Conservation (phyloP, 2,329 filamentous ascomycete genomes). For the Herpotrichia juniperi region DNA sequence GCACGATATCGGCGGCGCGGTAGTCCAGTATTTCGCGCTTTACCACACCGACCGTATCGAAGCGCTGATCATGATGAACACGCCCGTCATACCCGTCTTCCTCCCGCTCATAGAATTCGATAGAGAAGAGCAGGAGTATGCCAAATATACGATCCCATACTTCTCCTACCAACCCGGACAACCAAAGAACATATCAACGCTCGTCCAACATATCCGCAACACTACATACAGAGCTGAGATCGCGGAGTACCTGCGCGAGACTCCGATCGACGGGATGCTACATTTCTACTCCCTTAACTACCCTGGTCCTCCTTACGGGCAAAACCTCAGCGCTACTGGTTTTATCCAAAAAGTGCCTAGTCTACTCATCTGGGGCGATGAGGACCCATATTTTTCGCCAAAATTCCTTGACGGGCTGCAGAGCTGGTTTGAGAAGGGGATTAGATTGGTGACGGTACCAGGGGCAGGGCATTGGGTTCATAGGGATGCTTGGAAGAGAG, state of each 20-base stretch:
- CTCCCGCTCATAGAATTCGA: conserved; percentile 5
- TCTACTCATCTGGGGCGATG: conserved; percentile 3
- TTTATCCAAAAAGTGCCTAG: conserved; percentile 3
- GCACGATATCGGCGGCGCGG: conserved; percentile 11
- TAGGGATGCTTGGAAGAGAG: conserved; percentile 2
- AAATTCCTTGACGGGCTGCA: conserved; percentile 1
- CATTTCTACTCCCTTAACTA: conserved; percentile 4
- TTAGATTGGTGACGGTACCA: conserved; percentile 5
- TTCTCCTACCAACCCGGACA: conserved; percentile 8
- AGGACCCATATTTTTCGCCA: conserved; percentile 5
- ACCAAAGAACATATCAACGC: conserved; percentile 6
- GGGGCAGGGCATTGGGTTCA: conserved; percentile 4
- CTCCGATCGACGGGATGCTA: conserved; percentile 4
- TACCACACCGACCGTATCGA: background rate
- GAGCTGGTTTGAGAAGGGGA: conserved; percentile 6
- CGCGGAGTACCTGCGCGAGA: conserved; percentile 7
- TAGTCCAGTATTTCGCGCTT: conserved; percentile 4
- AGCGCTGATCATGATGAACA: conserved; percentile 6
- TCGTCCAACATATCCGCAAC: conserved; percentile 9
- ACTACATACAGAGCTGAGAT: conserved; percentile 2
- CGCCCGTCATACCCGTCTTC: conserved; percentile 5
- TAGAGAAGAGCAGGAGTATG: conserved; percentile 4
- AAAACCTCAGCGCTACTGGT: background rate
- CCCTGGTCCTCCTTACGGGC: conserved; percentile 4
- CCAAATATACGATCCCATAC: conserved; percentile 9